Conservation (phyloP, 768 basidiomycete genomes). For the Guyanaporus albipodus region DNA sequence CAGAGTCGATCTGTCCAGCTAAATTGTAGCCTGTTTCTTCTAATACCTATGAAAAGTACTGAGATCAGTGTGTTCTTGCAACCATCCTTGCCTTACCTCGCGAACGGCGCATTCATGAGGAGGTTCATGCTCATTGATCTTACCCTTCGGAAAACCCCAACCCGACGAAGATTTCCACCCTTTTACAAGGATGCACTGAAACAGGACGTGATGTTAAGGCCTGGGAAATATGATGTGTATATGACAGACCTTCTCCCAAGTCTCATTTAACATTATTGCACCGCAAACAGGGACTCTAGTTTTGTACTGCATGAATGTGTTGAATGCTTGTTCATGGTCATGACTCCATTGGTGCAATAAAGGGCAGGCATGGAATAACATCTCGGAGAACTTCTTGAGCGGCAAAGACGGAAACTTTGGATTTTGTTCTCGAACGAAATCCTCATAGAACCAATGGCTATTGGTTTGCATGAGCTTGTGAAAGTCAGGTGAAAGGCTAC, state of each 20-base stretch:
- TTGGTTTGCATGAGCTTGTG: slow-evolving; percentile 9
- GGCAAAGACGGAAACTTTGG: slow-evolving; percentile 81
- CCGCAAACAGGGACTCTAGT: slow-evolving; percentile 96
- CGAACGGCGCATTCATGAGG: slow-evolving; percentile 81
- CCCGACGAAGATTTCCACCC: slow-evolving; percentile 96
- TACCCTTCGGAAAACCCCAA: slow-evolving; percentile 99
- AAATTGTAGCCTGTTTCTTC: slow-evolving; percentile 98
- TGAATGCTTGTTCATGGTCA: slow-evolving; percentile 83
- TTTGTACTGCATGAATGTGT: slow-evolving; percentile 94
- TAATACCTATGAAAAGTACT: slow-evolving; percentile 59
- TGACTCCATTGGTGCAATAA: slow-evolving; percentile 77
- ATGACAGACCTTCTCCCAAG: slow-evolving; percentile 81
- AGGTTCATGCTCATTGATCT: slow-evolving; percentile 94
- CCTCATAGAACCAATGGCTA: slow-evolving; percentile 99
- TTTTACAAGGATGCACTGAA: slow-evolving; percentile 92
- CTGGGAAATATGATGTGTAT: slow-evolving; percentile 3
- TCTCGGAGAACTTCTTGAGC: slow-evolving; percentile 90
- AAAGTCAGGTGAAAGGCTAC: slow-evolving; percentile 6
- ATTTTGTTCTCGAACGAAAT: slow-evolving; percentile 92
- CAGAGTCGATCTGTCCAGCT: slow-evolving; percentile 56
- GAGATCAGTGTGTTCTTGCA: slow-evolving; percentile 3
- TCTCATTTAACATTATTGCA: slow-evolving; percentile 89
- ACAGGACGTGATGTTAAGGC: slow-evolving; percentile 9
- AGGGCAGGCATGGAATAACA: slow-evolving; percentile 84
- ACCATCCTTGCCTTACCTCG: slow-evolving; percentile 57